phyloP scores from a whole-genome alignment of 768 basidiomycete species.

The Xerocomus potaroensis region DNA sequence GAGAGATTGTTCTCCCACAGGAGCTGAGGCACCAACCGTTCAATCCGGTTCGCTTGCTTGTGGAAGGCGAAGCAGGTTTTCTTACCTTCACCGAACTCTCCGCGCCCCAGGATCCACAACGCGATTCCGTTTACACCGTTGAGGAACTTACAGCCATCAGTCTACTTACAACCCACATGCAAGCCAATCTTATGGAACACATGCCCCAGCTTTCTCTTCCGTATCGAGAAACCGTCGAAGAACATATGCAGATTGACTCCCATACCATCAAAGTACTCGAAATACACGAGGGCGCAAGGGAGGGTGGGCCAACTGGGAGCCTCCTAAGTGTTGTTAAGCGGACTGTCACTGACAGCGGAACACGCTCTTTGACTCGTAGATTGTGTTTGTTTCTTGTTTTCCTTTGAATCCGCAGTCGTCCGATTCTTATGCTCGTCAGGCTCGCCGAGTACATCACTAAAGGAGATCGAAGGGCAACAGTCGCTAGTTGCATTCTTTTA shows the following conservation, averaged over 20 bases:
- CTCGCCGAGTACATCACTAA: slow-evolving; percentile 74
- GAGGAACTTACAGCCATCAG: slow-evolving; percentile 54
- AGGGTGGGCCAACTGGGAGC: slow-evolving; percentile 71
- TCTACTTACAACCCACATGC: slow-evolving; percentile 63
- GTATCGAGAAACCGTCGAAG: slow-evolving; percentile 46
- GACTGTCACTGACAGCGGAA: slow-evolving; percentile 74
- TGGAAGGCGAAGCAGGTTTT: slow-evolving; percentile 53
- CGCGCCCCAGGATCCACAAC: slow-evolving; percentile 2
- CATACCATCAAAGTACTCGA: slow-evolving; percentile 89
- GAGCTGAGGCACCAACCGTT: slow-evolving; percentile 32
- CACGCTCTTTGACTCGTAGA: slow-evolving; percentile 70
- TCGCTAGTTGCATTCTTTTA: slow-evolving; percentile 72
- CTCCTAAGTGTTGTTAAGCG: slow-evolving; percentile 71
- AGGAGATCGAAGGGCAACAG: slow-evolving; percentile 71
- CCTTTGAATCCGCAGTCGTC: slow-evolving; percentile 6
- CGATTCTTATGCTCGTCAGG: slow-evolving; percentile 40
- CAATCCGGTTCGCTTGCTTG: slow-evolving; percentile 44
- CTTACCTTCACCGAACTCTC: slow-evolving; percentile 42
- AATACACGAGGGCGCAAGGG: slow-evolving; percentile 68
- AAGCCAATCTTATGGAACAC: slow-evolving; percentile 66
- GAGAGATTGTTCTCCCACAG: slow-evolving; percentile 71
- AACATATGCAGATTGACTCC: slow-evolving; percentile 85
- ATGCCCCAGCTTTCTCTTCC: slow-evolving; percentile 65
- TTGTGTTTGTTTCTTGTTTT: slow-evolving; percentile 51
- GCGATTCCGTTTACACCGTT: slow-evolving; percentile 15